A percentile compares a stretch with the other conserved stretches of the same genome.
These are phyloP conservation scores for Capniomyces stellatus DNA, from an alignment of 371 early-diverging fungal species.

Conservation along the genomic window DNA sequence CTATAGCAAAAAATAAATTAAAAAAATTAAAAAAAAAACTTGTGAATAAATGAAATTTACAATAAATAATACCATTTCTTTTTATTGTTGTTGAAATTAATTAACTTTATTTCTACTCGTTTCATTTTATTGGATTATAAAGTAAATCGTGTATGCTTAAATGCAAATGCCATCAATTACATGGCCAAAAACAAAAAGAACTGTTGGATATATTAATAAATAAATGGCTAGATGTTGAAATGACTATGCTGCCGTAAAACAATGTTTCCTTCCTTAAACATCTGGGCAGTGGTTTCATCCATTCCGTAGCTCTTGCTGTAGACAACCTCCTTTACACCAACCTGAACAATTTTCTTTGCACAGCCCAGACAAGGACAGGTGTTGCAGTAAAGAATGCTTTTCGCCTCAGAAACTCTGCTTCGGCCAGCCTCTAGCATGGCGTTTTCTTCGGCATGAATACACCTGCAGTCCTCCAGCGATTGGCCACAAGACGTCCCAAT, in stretches of 20 bases:
- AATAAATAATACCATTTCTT: too few relatives aligned
- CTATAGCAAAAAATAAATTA: too few relatives aligned
- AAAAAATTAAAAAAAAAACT: too few relatives aligned
- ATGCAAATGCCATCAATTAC: not conserved
- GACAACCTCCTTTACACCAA: slow-evolving; percentile 80
- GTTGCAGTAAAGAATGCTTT: slow-evolving; percentile 76
- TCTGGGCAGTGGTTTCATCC: slow-evolving; percentile 60
- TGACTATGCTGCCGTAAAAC: slow-evolving; percentile 59
- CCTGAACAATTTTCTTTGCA: slow-evolving; percentile 91
- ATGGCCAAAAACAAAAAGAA: not conserved
- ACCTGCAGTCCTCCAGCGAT: slow-evolving; percentile 74
- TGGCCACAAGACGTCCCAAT: slow-evolving; percentile 47
- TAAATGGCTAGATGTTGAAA: slow-evolving; percentile 17
- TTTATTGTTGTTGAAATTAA: not conserved
- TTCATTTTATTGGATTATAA: not conserved
- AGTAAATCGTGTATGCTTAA: not conserved
- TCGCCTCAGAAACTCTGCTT: slow-evolving; percentile 46
- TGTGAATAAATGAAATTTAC: too few relatives aligned
- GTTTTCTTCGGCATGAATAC: slow-evolving; percentile 98
- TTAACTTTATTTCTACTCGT: not conserved
- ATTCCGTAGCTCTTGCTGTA: slow-evolving; percentile 75
- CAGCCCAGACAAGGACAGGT: slow-evolving; percentile 82
- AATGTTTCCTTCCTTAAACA: slow-evolving; percentile 67
- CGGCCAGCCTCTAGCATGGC: slow-evolving; percentile 89
- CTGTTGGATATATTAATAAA: not conserved